Conservation (phyloP, 305 asterid genomes). For the Fraxinus sp. region DNA sequence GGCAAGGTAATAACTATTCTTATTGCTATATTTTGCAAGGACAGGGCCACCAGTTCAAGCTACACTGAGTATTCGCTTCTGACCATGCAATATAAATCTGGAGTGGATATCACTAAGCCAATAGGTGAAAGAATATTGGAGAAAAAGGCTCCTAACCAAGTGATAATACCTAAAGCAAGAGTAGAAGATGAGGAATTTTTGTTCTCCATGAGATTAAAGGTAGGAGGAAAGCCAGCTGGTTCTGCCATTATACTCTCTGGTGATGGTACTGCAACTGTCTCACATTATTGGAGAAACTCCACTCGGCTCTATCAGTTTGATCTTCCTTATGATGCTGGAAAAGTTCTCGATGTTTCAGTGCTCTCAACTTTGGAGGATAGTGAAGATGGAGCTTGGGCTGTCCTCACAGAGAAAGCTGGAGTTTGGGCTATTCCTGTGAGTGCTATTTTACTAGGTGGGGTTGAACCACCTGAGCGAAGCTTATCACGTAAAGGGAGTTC, state of each 20-base stretch:
- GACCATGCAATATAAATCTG: slow-evolving; percentile 88
- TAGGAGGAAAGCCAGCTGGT: slow-evolving; percentile 91
- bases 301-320: slow-evolving; percentile 90
- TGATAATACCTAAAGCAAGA: slow-evolving; percentile 91
- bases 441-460: slow-evolving; percentile 88
- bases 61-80: slow-evolving; percentile 91
- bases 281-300: slow-evolving; percentile 83
- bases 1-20: slow-evolving; percentile 84
- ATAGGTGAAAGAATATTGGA: slow-evolving; percentile 65
- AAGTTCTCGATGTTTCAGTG: slow-evolving; percentile 87
- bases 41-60: slow-evolving; percentile 82
- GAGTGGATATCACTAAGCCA: slow-evolving; percentile 54
- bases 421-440: slow-evolving; percentile 95
- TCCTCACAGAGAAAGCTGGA: slow-evolving; percentile 94
- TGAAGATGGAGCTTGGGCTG: slow-evolving; percentile 88
- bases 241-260: slow-evolving; percentile 84
- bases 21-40: slow-evolving; percentile 85
- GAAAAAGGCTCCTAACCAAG: slow-evolving; percentile 80
- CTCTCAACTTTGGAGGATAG: slow-evolving; percentile 67
- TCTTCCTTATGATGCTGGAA: slow-evolving; percentile 90
- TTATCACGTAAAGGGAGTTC: slow-evolving; percentile 92
- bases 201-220: slow-evolving; percentile 79
- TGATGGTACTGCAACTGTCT: slow-evolving; percentile 96
- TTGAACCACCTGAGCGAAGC: slow-evolving; percentile 94
- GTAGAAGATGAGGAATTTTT: slow-evolving; percentile 83